A percentile compares a stretch with the other conserved stretches of the same genome.
phyloP scores from a whole-genome alignment of 176 grass and related monocot species.

The Cenchrus purpureus region DNA sequence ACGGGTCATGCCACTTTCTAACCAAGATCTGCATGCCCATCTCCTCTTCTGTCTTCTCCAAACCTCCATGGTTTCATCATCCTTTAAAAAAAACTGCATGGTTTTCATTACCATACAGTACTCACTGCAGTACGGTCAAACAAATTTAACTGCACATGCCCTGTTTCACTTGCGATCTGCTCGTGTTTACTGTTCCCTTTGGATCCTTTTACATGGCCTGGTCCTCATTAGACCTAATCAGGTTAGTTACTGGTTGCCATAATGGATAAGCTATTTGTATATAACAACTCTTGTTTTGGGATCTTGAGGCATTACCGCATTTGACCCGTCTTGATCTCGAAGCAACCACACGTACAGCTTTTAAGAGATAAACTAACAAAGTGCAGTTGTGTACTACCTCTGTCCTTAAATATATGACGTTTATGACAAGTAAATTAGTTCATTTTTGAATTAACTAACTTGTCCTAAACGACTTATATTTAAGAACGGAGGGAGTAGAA shows the following conservation, averaged over 20 bases:
- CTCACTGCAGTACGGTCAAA: constrained; percentile 21
- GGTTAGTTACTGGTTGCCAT: constrained; percentile 20
- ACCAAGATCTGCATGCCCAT: constrained; percentile 33
- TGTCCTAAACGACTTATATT: too few relatives aligned
- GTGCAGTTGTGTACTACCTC: not conserved
- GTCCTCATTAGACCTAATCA: constrained; percentile 37
- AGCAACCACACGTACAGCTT: not conserved
- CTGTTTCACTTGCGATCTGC: not conserved
- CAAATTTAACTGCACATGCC: constrained; percentile 28
- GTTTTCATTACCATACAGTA: constrained; percentile 14
- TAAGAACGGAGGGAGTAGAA: too few relatives aligned
- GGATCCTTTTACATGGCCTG: constrained; percentile 38
- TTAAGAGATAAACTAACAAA: constrained; percentile 1
- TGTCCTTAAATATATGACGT: too few relatives aligned
- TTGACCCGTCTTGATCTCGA: constrained; percentile 37
- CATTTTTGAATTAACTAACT: too few relatives aligned
- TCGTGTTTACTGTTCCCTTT: constrained; percentile 51
- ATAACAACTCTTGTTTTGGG: constrained; percentile 32
- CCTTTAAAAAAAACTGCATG: not conserved
- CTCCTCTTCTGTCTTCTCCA: constrained; percentile 7
- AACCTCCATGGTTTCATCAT: not conserved
- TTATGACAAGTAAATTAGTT: too few relatives aligned
- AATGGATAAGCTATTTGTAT: constrained; percentile 14
- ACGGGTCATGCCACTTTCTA: not conserved
- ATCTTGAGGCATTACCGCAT: constrained; percentile 48